Base-by-base conservation (phyloP, 2,329 filamentous ascomycete genomes). In the Blastomyces silverae region DNA sequence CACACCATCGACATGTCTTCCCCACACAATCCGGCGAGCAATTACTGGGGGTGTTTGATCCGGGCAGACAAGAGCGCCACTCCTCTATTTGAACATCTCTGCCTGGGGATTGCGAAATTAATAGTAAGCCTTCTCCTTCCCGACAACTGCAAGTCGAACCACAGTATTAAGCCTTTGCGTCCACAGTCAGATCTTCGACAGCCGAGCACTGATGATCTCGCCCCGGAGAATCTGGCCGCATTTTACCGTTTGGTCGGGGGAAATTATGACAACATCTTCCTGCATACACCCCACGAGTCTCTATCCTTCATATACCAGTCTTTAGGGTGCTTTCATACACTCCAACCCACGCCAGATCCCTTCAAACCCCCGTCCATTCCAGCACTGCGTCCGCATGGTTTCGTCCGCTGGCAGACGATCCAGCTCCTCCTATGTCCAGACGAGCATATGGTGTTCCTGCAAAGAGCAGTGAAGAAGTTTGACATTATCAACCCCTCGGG, bases 301-400 rank as follows among this genome's bases (percentile, higher is more conserved):
- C 87, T 99, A 67, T 94, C 92, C 37, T 95, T 91, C 78, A 94
- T 97, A 69, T 97, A 95, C 82, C 89, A 91, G 72, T 90, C 90
- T 8, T 85, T 96, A 62, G 94, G 93, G 70, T 97, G 93, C 75
- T 89, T 92, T 71, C 93, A 97, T 78, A 87, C 87, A 61, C 82
- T 97, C 37, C 90, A 95, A 70, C 91, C 91, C 0, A 85, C 85
- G 1, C 76, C 77, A 59, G 84, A 86, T 50, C 83, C 90, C 67
- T 97, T 90, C 74, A 84, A 84, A 3, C 81, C 87, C 0, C 94
- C 93, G 0, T 87, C 84, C 0, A 84, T 97, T 53, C 94, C 94
- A 0, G 90, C 92, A 17, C 79, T 99, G 64, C 95, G 93, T 46
- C 82, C 84, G 0, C 85, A 86, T 72, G 94, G 94, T 52, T 99